Evolutionary conservation across 306 rosid species (phyloP).

Genomic region (Ormosia emarginata): DNA sequence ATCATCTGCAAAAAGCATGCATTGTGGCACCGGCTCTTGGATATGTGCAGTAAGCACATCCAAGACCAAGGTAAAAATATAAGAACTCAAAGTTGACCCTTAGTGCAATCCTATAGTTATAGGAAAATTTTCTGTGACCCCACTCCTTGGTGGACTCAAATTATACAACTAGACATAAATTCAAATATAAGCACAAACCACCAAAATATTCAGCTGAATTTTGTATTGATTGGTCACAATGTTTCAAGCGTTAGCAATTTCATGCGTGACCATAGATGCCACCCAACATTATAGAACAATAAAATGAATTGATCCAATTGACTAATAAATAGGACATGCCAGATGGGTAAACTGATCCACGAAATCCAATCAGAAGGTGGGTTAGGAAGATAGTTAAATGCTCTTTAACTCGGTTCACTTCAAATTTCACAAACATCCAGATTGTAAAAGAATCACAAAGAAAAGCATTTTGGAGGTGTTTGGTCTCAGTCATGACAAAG

Average conservation of each 20-base stretch:
- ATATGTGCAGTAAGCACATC: too few species aligned
- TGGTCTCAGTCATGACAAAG: neutral
- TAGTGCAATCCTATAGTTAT: too few species aligned
- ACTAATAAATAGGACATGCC: neutral
- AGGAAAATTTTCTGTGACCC: too few species aligned
- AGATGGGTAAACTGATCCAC: neutral
- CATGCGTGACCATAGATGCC: neutral
- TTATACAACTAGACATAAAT: neutral
- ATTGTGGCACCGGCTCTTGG: too few species aligned
- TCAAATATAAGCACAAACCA: neutral
- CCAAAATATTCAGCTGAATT: neutral
- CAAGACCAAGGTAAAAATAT: too few species aligned
- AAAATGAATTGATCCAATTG: neutral
- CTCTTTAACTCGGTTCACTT: neutral
- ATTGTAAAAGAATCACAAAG: neutral
- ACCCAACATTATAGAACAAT: neutral
- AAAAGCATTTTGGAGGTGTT: neutral
- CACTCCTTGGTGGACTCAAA: too few species aligned
- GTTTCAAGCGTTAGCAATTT: neutral
- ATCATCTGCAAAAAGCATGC: too few species aligned
- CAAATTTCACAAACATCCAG: neutral
- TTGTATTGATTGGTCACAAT: neutral
- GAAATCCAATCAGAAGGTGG: neutral
- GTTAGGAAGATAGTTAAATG: neutral
- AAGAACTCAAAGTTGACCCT: too few species aligned